Percentiles rank a stretch among this genome's conserved stretches.
Conservation (phyloP, 2,329 filamentous ascomycete species). For the Aspergillus uvarum region DNA sequence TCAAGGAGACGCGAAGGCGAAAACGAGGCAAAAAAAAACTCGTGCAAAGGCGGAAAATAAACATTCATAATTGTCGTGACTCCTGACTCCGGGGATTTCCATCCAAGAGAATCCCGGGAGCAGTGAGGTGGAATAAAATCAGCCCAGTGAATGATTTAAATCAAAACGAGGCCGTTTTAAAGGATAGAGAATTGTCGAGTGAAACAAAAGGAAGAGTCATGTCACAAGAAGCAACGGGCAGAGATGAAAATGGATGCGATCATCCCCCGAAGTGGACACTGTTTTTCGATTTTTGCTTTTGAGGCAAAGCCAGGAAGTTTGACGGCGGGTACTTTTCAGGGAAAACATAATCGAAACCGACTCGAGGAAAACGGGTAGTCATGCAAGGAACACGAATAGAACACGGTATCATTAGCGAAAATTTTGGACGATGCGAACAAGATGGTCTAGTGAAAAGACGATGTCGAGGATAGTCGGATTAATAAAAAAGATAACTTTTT, state of each 20-base stretch:
- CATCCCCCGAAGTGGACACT: slow-evolving; percentile 26
- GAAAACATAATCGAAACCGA: slow-evolving; percentile 34
- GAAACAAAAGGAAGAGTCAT: slow-evolving; percentile 12
- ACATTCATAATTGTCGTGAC: slow-evolving; percentile 42
- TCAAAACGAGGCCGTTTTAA: slow-evolving; percentile 20
- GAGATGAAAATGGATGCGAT: not conserved
- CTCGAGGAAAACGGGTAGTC: slow-evolving; percentile 29
- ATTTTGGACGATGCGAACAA: slow-evolving; percentile 28
- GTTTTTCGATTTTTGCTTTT: slow-evolving; percentile 33
- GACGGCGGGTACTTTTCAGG: slow-evolving; percentile 36
- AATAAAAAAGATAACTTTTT: slow-evolving; percentile 9
- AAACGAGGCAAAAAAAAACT: slow-evolving; percentile 16
- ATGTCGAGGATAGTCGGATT: slow-evolving; percentile 19
- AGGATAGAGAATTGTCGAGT: slow-evolving; percentile 6
- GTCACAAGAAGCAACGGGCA: slow-evolving; percentile 14
- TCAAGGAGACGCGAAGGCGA: slow-evolving; percentile 32
- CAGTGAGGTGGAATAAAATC: slow-evolving; percentile 18
- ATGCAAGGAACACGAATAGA: slow-evolving; percentile 24
- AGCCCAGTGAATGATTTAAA: slow-evolving; percentile 11
- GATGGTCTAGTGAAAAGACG: slow-evolving; percentile 17
- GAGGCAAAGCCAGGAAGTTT: slow-evolving; percentile 28
- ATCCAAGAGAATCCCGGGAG: slow-evolving; percentile 18
- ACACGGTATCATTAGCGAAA: slow-evolving; percentile 33
- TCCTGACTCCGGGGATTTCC: slow-evolving; percentile 23
- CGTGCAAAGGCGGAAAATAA: slow-evolving; percentile 29